Percentiles rank a stretch among this genome's conserved stretches.
Evolutionary conservation across 2,329 filamentous ascomycete genomes (phyloP).

Genomic region (Penicillium sp.): DNA sequence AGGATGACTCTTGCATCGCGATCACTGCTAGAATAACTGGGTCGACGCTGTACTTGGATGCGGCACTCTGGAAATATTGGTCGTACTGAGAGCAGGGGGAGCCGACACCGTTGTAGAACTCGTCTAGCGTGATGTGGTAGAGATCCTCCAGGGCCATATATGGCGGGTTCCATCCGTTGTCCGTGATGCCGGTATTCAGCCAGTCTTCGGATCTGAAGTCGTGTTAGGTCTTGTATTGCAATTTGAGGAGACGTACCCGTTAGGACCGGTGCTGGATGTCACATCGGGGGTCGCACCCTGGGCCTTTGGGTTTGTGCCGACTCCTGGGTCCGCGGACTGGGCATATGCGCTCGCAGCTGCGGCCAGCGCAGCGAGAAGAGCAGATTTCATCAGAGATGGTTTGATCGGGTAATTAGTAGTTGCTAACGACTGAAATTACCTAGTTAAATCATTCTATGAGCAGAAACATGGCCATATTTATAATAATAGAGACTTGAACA

Average conservation of each 20-base stretch:
- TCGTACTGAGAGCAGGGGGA: constrained; percentile 29
- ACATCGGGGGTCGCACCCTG: constrained; percentile 11
- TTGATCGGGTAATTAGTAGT: neutral
- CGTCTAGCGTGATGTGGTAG: constrained; percentile 14
- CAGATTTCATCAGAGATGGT: constrained; percentile 7
- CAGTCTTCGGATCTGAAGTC: constrained; percentile 13
- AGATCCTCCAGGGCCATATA: constrained; percentile 23
- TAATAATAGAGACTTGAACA: neutral
- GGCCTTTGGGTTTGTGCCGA: constrained; percentile 13
- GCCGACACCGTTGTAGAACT: constrained; percentile 17
- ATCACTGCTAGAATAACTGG: constrained; percentile 35
- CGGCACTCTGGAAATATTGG: constrained; percentile 30
- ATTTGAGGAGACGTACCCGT: constrained; percentile 2
- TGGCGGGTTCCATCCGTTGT: constrained; percentile 32
- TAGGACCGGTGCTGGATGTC: constrained; percentile 9
- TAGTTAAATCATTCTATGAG: neutral
- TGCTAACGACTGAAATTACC: neutral
- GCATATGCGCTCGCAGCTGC: constrained; percentile 2
- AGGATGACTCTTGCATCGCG: constrained; percentile 37
- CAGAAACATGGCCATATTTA: neutral
- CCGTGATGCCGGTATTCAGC: constrained; percentile 13
- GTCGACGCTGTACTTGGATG: constrained; percentile 30
- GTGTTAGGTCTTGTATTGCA: neutral
- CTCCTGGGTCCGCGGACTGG: constrained; percentile 10
- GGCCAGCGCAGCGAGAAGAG: constrained; percentile 1